Evolutionary conservation across 495 filamentous ascomycete genomes (phyloP).

Genomic region (Xylaria scruposa): DNA sequence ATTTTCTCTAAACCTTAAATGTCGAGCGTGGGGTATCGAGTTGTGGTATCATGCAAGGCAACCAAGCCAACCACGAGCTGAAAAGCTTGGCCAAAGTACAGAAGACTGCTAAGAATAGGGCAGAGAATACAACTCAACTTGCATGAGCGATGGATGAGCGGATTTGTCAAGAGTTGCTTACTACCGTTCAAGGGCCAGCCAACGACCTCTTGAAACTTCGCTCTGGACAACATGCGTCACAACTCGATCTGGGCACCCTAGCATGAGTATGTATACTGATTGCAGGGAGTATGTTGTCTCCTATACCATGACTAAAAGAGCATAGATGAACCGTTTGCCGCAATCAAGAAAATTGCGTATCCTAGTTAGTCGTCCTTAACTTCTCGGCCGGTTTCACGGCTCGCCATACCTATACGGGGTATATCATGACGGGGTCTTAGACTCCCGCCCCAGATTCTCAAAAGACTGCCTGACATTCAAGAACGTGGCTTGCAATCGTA

Average conservation of each 20-base stretch:
- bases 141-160: constrained; percentile 2
- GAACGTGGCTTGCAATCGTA: constrained; percentile 7
- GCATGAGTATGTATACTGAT: neutral
- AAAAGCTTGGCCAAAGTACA: constrained; percentile 6
- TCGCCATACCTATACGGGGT: neutral
- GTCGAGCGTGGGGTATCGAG: neutral
- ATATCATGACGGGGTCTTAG: constrained; percentile 6
- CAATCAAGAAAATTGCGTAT: neutral
- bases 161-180: constrained; percentile 24
- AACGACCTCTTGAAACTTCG: neutral
- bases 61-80: neutral
- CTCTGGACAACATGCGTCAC: neutral
- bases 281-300: neutral
- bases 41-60: constrained; percentile 8
- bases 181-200: constrained; percentile 13
- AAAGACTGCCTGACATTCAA: neutral
- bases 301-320: constrained; percentile 3
- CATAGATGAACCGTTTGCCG: neutral
- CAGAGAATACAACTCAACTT: constrained; percentile 1
- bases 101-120: constrained; percentile 20
- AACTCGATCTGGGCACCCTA: neutral
- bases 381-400: neutral
- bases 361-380: neutral
- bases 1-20: neutral
- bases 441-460: neutral